Evolutionary conservation across 305 asterid species (phyloP).

Genomic region (Fraxinus platypoda): DNA sequence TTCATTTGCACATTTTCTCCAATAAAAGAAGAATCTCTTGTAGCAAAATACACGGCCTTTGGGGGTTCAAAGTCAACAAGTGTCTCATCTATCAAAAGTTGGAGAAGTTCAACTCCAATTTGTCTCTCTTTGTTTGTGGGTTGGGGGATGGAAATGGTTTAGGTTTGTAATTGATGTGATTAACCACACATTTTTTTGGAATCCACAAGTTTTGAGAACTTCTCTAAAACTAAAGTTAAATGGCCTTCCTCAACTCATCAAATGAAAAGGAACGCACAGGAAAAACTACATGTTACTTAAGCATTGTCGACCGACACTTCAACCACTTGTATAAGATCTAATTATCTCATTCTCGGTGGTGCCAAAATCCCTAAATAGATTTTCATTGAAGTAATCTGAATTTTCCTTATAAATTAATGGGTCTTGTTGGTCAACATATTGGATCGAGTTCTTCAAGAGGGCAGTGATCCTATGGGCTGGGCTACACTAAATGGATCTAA

Average conservation of each 20-base stretch:
- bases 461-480: not conserved
- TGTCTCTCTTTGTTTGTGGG: not conserved
- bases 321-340: not conserved
- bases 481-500: not conserved
- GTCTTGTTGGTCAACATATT: not conserved
- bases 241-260: too few relatives aligned
- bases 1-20: constrained; percentile 19
- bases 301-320: not conserved
- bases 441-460: not conserved
- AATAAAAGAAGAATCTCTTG: constrained; percentile 10
- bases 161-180: not conserved
- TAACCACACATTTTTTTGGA: too few relatives aligned
- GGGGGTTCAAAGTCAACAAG: constrained; percentile 2
- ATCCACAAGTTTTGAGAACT: too few relatives aligned
- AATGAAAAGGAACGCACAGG: too few relatives aligned
- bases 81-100: not conserved
- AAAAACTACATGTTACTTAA: not conserved
- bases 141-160: not conserved
- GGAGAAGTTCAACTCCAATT: constrained; percentile 20
- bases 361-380: not conserved
- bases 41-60: constrained; percentile 23
- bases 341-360: too few relatives aligned
- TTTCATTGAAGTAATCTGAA: not conserved
- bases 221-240: too few relatives aligned
- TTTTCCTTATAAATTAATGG: not conserved